Conservation (phyloP, 2,329 filamentous ascomycete species). For the Pseudogymnoascus verrucosus region DNA sequence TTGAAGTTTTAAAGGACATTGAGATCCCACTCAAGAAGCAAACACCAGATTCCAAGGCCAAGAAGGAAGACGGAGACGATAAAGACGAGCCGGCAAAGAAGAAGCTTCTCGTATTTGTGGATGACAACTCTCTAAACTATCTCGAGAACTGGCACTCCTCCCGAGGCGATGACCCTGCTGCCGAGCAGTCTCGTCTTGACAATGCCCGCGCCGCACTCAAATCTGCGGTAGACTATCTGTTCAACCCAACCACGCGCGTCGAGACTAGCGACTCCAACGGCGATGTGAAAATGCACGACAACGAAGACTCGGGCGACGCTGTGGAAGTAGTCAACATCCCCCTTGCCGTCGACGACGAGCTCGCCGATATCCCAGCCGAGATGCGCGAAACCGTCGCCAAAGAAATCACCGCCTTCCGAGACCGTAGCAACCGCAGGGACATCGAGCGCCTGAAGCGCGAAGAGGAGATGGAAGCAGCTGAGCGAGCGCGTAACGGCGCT, state of each 20-base stretch:
- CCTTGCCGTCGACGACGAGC: slow-evolving; percentile 79
- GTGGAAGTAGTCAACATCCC: slow-evolving; percentile 88
- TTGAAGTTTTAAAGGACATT: slow-evolving; percentile 75
- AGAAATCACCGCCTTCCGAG: slow-evolving; percentile 90
- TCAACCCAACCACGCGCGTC: slow-evolving; percentile 51
- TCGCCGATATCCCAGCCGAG: slow-evolving; percentile 90
- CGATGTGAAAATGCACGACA: slow-evolving; percentile 62
- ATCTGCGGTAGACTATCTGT: slow-evolving; percentile 61
- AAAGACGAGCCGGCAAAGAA: slow-evolving; percentile 48
- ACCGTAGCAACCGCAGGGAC: slow-evolving; percentile 81
- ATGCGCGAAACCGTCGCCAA: slow-evolving; percentile 92
- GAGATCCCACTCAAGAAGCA: slow-evolving; percentile 76
- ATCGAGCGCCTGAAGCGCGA: slow-evolving; percentile 79
- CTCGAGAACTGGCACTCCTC: slow-evolving; percentile 71
- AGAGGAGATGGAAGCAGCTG: slow-evolving; percentile 84
- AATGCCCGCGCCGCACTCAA: slow-evolving; percentile 60
- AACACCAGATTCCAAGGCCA: slow-evolving; percentile 37
- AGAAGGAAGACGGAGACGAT: slow-evolving; percentile 35
- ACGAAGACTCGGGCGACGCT: slow-evolving; percentile 49
- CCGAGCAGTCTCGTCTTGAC: slow-evolving; percentile 60
- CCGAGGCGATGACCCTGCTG: slow-evolving; percentile 53
- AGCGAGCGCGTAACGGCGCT: slow-evolving; percentile 64
- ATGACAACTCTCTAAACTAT: slow-evolving; percentile 75
- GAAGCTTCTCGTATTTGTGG: slow-evolving; percentile 65
- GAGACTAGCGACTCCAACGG: slow-evolving; percentile 51